Evolutionary conservation across 805 yeast genomes (phyloP).

Genomic region (Nadsonia fulvescens): DNA sequence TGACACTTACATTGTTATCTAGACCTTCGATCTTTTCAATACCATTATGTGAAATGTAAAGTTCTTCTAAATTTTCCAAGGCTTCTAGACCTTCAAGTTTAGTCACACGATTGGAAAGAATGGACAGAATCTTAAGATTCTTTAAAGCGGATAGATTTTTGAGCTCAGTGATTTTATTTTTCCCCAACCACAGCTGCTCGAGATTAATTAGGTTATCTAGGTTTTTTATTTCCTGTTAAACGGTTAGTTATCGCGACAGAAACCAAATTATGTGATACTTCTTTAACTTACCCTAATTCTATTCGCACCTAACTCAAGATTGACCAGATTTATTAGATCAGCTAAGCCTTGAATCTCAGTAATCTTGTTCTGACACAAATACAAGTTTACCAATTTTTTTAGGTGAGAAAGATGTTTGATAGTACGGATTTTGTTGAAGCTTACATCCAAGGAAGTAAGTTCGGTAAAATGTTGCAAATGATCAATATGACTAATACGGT

Average conservation of each 20-base stretch:
- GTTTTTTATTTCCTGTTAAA: constrained; percentile 25
- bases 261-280: no score
- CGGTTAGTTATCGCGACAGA: constrained; percentile 14
- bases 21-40: constrained; percentile 59
- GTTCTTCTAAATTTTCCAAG: constrained; percentile 57
- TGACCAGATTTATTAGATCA: constrained; percentile 35
- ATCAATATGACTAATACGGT: constrained; percentile 65
- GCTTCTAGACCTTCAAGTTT: constrained; percentile 69
- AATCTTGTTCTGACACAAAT: constrained; percentile 79
- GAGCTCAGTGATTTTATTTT: constrained; percentile 52
- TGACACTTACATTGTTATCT: constrained; percentile 31
- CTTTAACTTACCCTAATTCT: constrained; percentile 32
- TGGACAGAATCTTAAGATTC: constrained; percentile 59
- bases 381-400: constrained; percentile 45
- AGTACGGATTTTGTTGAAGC: constrained; percentile 77
- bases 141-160: constrained; percentile 40
- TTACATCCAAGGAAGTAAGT: constrained; percentile 51
- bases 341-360: constrained; percentile 50
- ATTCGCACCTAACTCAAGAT: constrained; percentile 86
- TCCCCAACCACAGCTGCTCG: constrained; percentile 81
- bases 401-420: constrained; percentile 61
- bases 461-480: constrained; percentile 38
- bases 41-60: constrained; percentile 77
- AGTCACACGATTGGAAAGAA: constrained; percentile 69
- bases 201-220: constrained; percentile 37